These are phyloP conservation scores for Pleurotus sapidus DNA, from an alignment of 768 basidiomycete genomes.

Conservation along the genomic window DNA sequence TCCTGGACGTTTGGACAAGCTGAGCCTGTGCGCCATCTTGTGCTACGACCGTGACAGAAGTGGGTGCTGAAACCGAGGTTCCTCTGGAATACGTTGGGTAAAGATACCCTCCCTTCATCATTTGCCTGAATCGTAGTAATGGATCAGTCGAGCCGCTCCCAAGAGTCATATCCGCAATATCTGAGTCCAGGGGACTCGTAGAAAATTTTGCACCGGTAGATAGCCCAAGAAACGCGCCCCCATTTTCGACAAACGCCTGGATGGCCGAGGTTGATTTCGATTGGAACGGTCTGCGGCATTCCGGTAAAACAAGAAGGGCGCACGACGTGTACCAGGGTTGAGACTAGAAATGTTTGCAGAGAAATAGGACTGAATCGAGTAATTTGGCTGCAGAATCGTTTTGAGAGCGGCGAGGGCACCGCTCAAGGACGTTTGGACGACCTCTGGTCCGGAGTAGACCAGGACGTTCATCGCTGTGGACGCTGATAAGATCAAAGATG, in stretches of 20 bases:
- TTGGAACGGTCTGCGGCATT: conserved; percentile 43
- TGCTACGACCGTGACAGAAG: conserved; percentile 15
- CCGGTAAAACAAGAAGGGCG: conserved; percentile 78
- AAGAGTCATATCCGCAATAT: conserved; percentile 34
- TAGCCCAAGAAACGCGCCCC: conserved; percentile 71
- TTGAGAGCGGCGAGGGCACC: conserved; percentile 46
- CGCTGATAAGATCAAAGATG: conserved; percentile 1
- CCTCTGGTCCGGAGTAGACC: conserved; percentile 65
- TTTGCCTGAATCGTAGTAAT: conserved; percentile 34
- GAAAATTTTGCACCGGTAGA: conserved; percentile 51
- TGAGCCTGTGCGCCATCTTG: conserved; percentile 22
- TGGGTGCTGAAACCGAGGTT: conserved; percentile 10
- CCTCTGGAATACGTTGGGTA: conserved; percentile 20
- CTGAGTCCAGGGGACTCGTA: conserved; percentile 31
- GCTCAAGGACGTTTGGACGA: conserved; percentile 40
- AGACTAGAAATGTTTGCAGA: conserved; percentile 46
- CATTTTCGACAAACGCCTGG: conserved; percentile 56
- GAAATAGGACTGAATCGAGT: conserved; percentile 75
- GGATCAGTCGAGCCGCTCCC: conserved; percentile 21
- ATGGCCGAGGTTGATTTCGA: conserved; percentile 43
- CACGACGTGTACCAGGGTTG: conserved; percentile 81
- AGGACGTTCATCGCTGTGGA: conserved; percentile 66
- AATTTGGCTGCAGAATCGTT: conserved; percentile 63
- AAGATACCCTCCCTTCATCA: conserved; percentile 27
- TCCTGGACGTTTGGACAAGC: neutral